phyloP scores from a whole-genome alignment of 2,329 filamentous ascomycete species.

The Ceratocystis cubensis region DNA sequence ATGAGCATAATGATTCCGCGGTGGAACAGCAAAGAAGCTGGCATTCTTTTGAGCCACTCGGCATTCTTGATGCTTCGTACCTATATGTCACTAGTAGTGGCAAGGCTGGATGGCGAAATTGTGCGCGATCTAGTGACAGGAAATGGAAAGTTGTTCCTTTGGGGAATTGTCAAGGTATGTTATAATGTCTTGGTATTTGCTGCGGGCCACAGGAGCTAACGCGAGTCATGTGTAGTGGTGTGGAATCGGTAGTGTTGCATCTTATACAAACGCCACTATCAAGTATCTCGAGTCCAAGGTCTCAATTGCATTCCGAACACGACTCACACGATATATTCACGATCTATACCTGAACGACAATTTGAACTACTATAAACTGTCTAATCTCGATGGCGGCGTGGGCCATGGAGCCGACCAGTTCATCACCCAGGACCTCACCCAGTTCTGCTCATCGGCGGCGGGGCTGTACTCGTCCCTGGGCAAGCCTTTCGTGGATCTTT shows the following conservation, averaged over 20 bases:
- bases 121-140: slow-evolving; percentile 93
- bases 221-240: slow-evolving; percentile 52
- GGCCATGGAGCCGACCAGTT: slow-evolving; percentile 90
- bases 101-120: slow-evolving; percentile 86
- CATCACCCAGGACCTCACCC: slow-evolving; percentile 90
- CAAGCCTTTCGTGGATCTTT: slow-evolving; percentile 94
- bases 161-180: slow-evolving; percentile 67
- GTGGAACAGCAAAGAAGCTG: slow-evolving; percentile 92
- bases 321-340: slow-evolving; percentile 90
- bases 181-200: background rate
- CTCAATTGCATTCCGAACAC: slow-evolving; percentile 91
- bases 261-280: slow-evolving; percentile 98
- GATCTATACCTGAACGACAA: slow-evolving; percentile 92
- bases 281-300: slow-evolving; percentile 97
- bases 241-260: slow-evolving; percentile 80
- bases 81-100: slow-evolving; percentile 86
- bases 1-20: slow-evolving; percentile 96
- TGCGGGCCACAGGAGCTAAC: background rate
- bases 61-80: slow-evolving; percentile 83
- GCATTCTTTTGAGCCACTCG: slow-evolving; percentile 75
- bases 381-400: slow-evolving; percentile 84
- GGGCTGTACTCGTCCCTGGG: slow-evolving; percentile 90
- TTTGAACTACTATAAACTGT: slow-evolving; percentile 90
- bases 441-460: slow-evolving; percentile 87
- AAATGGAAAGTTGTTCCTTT: slow-evolving; percentile 75